A percentile compares a stretch with the other conserved stretches of the same genome.
phyloP scores from a whole-genome alignment of 1,139 yeast species.

The Pichia sp. region DNA sequence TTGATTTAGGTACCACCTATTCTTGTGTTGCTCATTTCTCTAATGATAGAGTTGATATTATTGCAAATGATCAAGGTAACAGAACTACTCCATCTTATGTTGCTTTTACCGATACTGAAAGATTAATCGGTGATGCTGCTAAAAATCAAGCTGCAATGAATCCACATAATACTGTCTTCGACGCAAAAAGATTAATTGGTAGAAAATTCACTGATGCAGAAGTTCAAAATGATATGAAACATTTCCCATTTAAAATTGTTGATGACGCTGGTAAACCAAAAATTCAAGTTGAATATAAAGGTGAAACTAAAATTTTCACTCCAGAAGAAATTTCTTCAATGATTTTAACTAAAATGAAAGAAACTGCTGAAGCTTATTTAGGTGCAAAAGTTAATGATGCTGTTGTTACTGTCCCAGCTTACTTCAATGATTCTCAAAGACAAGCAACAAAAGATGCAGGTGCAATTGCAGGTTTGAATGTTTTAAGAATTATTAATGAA shows the following conservation, averaged over 20 bases:
- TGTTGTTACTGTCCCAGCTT: constrained; percentile 91
- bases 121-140: constrained; percentile 97
- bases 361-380: constrained; percentile 88
- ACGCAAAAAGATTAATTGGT: constrained; percentile 95
- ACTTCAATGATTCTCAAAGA: constrained; percentile 94
- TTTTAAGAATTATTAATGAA: constrained; percentile 90
- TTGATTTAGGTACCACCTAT: constrained; percentile 97
- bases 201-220: constrained; percentile 83
- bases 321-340: constrained; percentile 95
- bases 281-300: constrained; percentile 87
- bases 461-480: constrained; percentile 92
- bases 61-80: constrained; percentile 98
- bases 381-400: constrained; percentile 90
- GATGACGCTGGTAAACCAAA: constrained; percentile 77
- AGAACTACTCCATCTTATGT: constrained; percentile 96
- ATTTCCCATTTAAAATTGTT: constrained; percentile 91
- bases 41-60: constrained; percentile 73
- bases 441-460: constrained; percentile 98
- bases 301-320: constrained; percentile 85
- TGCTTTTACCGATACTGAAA: constrained; percentile 91
- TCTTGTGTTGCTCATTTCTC: constrained; percentile 92
- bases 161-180: constrained; percentile 92
- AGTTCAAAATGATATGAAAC: constrained; percentile 90
- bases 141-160: constrained; percentile 96
- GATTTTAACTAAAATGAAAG: constrained; percentile 94